Evolutionary conservation across 2,329 filamentous ascomycete genomes (phyloP), one percentile per base, ranked within the genome.

Genomic region (Fusarium sp.): DNA sequence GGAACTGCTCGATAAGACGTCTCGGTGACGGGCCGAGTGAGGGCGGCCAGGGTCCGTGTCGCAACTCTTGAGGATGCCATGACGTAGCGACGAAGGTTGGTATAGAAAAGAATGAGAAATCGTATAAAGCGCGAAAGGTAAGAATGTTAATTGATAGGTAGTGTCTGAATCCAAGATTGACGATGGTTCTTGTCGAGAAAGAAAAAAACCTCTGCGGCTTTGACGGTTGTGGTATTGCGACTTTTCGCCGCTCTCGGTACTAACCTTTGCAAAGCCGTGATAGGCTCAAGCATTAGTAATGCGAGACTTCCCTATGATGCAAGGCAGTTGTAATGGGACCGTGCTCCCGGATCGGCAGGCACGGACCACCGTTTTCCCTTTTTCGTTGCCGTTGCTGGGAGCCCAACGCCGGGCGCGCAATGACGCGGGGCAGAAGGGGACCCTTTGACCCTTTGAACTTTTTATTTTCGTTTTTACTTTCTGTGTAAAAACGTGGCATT

Each of bases 211-310:
- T 26, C 41, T 60, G 61, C 46, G 52, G 50, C 39, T 49, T 65
- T 53, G 54, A 63, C 61, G 48, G 56, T 55, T 59, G 51, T 54
- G 52, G 59, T 51, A 49, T 62, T 46, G 31, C 56, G 61, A 70
- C 62, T 72, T 72, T 72, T 72, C 61, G 70, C 69, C 70, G 64
- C 67, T 59, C 54, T 61, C 54, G 49, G 56, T 55, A 40, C 53
- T 58, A 24, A 10, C 19, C 66, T 54, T 53, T 54, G 53, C 35
- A 32, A 19, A 52, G 56, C 61, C 58, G 67, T 68, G 69, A 69
- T 71, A 69, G 69, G 65, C 29, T 55, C 52, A 58, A 58, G 62
- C 60, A 75, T 75, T 75, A 75, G 61, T 75, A 75, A 75, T 75
- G 67, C 47, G 46, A 39, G 60, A 58, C 56, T 64, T 47, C 29